Evolutionary conservation across 345 rosid species (phyloP).

Genomic region (Eucalyptus polybractea): DNA sequence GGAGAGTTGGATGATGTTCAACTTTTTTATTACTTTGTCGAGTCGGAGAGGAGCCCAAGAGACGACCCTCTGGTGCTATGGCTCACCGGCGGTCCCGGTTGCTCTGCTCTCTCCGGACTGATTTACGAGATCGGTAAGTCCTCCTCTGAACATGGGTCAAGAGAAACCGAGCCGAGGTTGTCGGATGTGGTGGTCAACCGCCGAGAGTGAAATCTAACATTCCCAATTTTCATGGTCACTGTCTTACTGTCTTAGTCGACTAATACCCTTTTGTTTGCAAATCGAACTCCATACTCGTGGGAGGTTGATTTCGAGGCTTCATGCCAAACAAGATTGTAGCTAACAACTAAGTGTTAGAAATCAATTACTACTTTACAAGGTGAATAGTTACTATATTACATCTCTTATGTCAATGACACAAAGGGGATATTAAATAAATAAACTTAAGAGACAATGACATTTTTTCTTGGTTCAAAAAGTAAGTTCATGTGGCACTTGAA

Average conservation of each 20-base stretch:
- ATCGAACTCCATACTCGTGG: fast-evolving
- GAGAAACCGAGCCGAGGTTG: neutral
- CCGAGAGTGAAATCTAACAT: neutral
- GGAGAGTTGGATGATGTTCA: slow-evolving; percentile 5
- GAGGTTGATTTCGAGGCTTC: neutral
- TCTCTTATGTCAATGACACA: too few relatives aligned
- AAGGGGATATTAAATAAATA: too few relatives aligned
- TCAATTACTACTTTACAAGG: neutral
- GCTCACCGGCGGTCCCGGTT: slow-evolving; percentile 22
- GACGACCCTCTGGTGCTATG: slow-evolving; percentile 13
- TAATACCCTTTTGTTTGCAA: neutral
- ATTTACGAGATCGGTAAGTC: slow-evolving; percentile 3
- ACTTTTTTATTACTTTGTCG: slow-evolving; percentile 7
- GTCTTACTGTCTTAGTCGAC: neutral
- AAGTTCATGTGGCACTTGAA: neutral
- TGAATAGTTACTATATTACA: too few relatives aligned
- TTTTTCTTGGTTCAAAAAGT: neutral
- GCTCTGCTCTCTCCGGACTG: slow-evolving; percentile 9
- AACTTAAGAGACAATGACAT: neutral
- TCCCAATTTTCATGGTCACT: neutral
- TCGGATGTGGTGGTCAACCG: too few relatives aligned
- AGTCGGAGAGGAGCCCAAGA: slow-evolving; percentile 4
- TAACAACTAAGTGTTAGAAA: neutral
- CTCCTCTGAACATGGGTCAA: neutral
- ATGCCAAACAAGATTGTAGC: neutral